Base-by-base conservation (phyloP, 1,139 yeast species). In the Scheffersomyces cryptocercus region DNA sequence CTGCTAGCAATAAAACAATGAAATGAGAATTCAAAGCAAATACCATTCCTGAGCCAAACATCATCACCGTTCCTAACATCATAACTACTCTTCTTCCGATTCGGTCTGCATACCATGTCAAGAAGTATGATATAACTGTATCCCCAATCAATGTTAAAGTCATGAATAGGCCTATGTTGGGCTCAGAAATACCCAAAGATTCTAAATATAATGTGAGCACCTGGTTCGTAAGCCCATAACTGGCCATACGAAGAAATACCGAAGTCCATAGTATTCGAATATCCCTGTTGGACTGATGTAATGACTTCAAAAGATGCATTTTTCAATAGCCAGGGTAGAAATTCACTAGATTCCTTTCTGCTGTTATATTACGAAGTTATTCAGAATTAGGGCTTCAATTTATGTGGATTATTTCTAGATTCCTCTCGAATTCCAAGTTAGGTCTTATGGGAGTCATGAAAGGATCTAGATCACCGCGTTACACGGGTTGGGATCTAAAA, bases 201-300 rank as follows among this genome's bases (percentile, higher is more conserved):
- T 77, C 77, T 39, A 90, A 71, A 53, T 83, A 88, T 12, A 88
- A 72, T 0, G 93, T 85, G 39, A 90, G 67, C 5, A 90, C 84
- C 65, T 89, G 91, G 55, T 89, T 88, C 10, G 95, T 85, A 47
- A 86, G 70, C 3, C 96, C 96, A 61, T 84, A 90, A 2, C 95
- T 85, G 46, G 83, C 68, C 79, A 88, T 76, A 20, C 97, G 73
- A 29, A 86, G 68, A 53, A 87, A 84, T 12, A 86, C 87, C 9
- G 91, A 84, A 7, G 69, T 64, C 82, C 95, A 82, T 36, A 90
- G 74, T 28, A 88, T 61, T 51, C 81, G 72, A 28, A 84, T 81
- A 60, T 90, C 96, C 4, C 51, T 39, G 11, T 70, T 56, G 6
- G 72, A 61, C 45, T 62, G 66, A 11, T 32, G 42, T 9, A 67